Evolutionary conservation across 2,329 filamentous ascomycete species (phyloP), one percentile per base, ranked within the genome.

Genomic region (Aspergillus luchuensis): DNA sequence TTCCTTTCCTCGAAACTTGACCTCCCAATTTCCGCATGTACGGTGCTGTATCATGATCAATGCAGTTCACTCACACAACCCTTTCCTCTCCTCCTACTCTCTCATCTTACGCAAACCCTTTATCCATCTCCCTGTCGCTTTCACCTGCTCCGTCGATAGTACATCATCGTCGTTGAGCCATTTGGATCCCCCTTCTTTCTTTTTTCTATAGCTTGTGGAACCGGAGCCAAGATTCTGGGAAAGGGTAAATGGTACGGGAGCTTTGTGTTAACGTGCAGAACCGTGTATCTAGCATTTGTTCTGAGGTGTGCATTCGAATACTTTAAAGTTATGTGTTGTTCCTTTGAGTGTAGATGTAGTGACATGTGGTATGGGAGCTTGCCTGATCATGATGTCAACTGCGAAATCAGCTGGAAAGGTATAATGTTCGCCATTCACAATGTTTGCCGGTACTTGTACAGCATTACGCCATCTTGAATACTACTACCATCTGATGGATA

Each of bases 201-300:
- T 55, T 23, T 48, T 49, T 49, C 30, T 30, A 50, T 33, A 50
- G 25, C 15, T 50, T 50, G 47, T 50, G n/a, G 13, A 55, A 30
- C 28, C 21, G 23, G 52, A 43, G 51, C 30, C 28, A 52, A 38
- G 54, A 52, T 21, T 47, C 39, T 43, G 38, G 23, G 39, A 43
- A 36, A 51, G 36, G 39, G 28, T 28, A 52, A 36, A 38, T 36
- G 13, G 33, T 39, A 43, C 48, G 54, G 55, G 52, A 48, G 53
- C 48, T 33, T 33, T 56, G 56, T 48, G 55, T 53, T 60, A 60
- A 39, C 53, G 28, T 56, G 41, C 48, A 49, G 33, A 54, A 57
- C 48, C 55, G 28, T 62, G 60, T 62, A 63, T 58, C 52, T 63
- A 61, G 45, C 61, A 56, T 36, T 56, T 51, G 41, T 62, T 33